These are phyloP conservation scores for Coemansia sp. DNA, from an alignment of 192 early-diverging fungal species.

Conservation along the genomic window DNA sequence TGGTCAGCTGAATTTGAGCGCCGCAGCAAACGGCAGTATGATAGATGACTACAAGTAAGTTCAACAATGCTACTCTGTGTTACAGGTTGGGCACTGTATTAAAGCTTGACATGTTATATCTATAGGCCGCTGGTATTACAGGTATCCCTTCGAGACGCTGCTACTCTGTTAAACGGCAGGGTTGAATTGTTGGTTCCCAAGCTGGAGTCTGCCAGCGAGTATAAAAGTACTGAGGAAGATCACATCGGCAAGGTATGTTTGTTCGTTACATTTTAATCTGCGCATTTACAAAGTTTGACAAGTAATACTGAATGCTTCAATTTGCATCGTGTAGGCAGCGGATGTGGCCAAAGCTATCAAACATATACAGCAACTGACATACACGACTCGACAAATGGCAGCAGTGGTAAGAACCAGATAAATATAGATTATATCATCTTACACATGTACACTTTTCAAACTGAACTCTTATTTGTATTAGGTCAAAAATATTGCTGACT, in stretches of 20 bases:
- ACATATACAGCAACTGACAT: neutral
- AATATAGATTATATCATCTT: neutral
- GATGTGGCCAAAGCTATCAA: constrained; percentile 3
- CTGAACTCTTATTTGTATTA: neutral
- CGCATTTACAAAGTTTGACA: neutral
- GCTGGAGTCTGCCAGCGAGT: neutral
- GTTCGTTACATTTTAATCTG: neutral
- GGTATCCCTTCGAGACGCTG: constrained; percentile 17
- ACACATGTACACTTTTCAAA: too few species aligned
- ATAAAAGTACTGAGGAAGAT: too few species aligned
- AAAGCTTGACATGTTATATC: neutral
- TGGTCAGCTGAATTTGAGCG: constrained; percentile 27
- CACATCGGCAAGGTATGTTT: constrained; percentile 2
- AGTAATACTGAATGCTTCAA: neutral
- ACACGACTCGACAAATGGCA: neutral
- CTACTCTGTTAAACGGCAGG: constrained; percentile 8
- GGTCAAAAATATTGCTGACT: neutral
- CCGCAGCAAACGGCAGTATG: constrained; percentile 2
- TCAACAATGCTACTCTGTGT: neutral
- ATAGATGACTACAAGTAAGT: constrained; percentile 22
- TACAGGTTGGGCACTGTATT: neutral
- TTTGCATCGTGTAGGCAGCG: neutral
- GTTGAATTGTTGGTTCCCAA: neutral
- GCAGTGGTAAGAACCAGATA: constrained; percentile 1
- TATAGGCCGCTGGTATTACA: constrained; percentile 17